phyloP scores from a whole-genome alignment of 345 rosid species.

The Gossypium bickii region DNA sequence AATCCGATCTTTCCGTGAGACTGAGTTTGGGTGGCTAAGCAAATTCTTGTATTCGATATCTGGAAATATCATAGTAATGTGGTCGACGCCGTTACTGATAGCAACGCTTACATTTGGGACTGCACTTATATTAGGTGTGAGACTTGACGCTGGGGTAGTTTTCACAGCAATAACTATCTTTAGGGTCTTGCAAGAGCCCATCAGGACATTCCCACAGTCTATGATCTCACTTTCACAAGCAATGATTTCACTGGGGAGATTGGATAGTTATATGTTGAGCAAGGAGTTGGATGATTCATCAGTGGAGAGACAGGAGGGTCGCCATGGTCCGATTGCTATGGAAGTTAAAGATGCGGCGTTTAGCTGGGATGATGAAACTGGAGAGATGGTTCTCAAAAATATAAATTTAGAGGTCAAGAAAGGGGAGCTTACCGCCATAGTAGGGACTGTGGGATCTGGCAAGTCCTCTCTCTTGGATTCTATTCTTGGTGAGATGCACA shows the following conservation, averaged over 20 bases:
- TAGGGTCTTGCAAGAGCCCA: conserved; percentile 91
- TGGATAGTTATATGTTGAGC: conserved; percentile 77
- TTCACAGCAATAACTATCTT: conserved; percentile 81
- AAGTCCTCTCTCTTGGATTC: conserved; percentile 82
- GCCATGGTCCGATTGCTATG: conserved; percentile 53
- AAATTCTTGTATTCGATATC: conserved; percentile 75
- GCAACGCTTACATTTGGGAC: conserved; percentile 71
- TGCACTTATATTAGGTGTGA: conserved; percentile 58
- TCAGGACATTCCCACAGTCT: conserved; percentile 84
- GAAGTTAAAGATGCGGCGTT: conserved; percentile 68
- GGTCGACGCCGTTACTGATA: conserved; percentile 75
- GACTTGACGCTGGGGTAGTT: conserved; percentile 82
- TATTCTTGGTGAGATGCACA: conserved; percentile 94
- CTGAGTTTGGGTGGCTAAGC: conserved; percentile 73
- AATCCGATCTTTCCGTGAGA: conserved; percentile 61
- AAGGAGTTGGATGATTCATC: conserved; percentile 53
- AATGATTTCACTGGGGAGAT: conserved; percentile 71
- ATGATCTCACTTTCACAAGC: conserved; percentile 96
- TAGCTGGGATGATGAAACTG: conserved; percentile 75
- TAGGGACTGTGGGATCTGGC: conserved; percentile 93
- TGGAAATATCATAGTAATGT: conserved; percentile 63
- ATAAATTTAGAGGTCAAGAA: conserved; percentile 56
- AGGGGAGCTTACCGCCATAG: conserved; percentile 83
- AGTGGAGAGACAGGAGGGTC: conserved; percentile 54
- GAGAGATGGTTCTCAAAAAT: conserved; percentile 47